A percentile compares a stretch with the other conserved stretches of the same genome.
Evolutionary conservation across 179 eudicot species (phyloP).

Genomic region (Heliamphora pulchella): DNA sequence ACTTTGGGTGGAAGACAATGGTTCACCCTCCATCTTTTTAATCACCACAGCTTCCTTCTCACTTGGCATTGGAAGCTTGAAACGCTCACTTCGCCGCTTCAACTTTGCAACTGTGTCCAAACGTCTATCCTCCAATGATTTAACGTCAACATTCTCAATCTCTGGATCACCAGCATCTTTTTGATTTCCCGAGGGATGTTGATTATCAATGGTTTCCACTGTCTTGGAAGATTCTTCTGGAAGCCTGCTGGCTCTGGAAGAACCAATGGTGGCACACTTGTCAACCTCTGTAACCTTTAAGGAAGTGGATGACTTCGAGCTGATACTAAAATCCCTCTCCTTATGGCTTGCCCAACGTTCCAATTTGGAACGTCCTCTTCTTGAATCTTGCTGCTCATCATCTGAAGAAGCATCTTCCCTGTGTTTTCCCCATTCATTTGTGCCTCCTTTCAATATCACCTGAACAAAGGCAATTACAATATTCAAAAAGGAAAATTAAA

Average conservation of each 20-base stretch:
- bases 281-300: slow-evolving; percentile 34
- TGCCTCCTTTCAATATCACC: slow-evolving; percentile 44
- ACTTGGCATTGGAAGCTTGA: slow-evolving; percentile 76
- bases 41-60: slow-evolving; percentile 54
- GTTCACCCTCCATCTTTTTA: slow-evolving; percentile 65
- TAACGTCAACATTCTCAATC: slow-evolving; percentile 17
- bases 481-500: neutral
- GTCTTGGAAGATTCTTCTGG: slow-evolving; percentile 26
- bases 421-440: slow-evolving; percentile 34
- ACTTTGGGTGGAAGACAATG: slow-evolving; percentile 39
- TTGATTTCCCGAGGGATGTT: slow-evolving; percentile 28
- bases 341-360: slow-evolving; percentile 93
- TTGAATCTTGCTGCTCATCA: slow-evolving; percentile 49
- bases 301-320: slow-evolving; percentile 37
- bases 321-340: slow-evolving; percentile 47
- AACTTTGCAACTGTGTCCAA: slow-evolving; percentile 72
- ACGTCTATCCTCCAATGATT: slow-evolving; percentile 41
- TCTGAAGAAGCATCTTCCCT: slow-evolving; percentile 54
- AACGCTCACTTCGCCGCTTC: slow-evolving; percentile 86
- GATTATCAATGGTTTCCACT: slow-evolving; percentile 27
- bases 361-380: slow-evolving; percentile 77
- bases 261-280: slow-evolving; percentile 24
- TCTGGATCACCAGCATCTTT: slow-evolving; percentile 31
- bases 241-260: slow-evolving; percentile 29
- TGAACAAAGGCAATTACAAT: slow-evolving; percentile 22